Percentiles rank a stretch among this genome's conserved stretches.
These are phyloP conservation scores for Mycena galericulata DNA, from an alignment of 768 basidiomycete species.

Conservation along the genomic window DNA sequence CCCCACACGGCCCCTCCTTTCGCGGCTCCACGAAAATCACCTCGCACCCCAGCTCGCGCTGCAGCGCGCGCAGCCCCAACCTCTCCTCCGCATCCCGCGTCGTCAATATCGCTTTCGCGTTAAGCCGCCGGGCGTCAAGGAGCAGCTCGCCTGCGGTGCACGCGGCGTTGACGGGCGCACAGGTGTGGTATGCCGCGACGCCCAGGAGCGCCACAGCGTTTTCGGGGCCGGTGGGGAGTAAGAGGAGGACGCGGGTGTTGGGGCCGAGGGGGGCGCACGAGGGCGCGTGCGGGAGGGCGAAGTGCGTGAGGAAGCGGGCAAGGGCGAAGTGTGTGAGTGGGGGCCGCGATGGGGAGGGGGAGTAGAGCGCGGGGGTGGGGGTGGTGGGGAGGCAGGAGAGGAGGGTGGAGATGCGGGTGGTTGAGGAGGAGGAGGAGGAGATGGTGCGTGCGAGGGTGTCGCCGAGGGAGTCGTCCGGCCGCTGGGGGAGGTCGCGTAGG, in stretches of 20 bases:
- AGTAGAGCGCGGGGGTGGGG: slow-evolving; percentile 51
- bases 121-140: slow-evolving; percentile 55
- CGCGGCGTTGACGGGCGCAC: slow-evolving; percentile 60
- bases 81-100: slow-evolving; percentile 54
- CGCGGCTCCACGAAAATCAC: slow-evolving; percentile 52
- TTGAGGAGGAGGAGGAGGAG: slow-evolving; percentile 44
- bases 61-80: slow-evolving; percentile 49
- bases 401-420: slow-evolving; percentile 48
- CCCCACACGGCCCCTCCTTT: slow-evolving; percentile 48
- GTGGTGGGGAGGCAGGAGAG: slow-evolving; percentile 55
- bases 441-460: slow-evolving; percentile 49
- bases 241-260: slow-evolving; percentile 60
- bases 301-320: slow-evolving; percentile 50
- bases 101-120: slow-evolving; percentile 54
- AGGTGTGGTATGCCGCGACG: slow-evolving; percentile 57
- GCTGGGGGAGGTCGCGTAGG: background rate
- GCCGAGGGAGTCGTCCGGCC: background rate
- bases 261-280: slow-evolving; percentile 42
- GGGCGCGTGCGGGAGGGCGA: slow-evolving; percentile 51
- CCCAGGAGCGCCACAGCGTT: slow-evolving; percentile 59
- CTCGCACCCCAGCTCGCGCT: slow-evolving; percentile 52
- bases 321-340: slow-evolving; percentile 51
- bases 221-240: slow-evolving; percentile 58
- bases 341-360: slow-evolving; percentile 49
- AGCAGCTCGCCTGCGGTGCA: slow-evolving; percentile 57